Percentiles rank a stretch among this genome's conserved stretches.
These are phyloP conservation scores for Exophiala xenobiotica DNA, from an alignment of 2,329 filamentous ascomycete species.

Conservation along the genomic window DNA sequence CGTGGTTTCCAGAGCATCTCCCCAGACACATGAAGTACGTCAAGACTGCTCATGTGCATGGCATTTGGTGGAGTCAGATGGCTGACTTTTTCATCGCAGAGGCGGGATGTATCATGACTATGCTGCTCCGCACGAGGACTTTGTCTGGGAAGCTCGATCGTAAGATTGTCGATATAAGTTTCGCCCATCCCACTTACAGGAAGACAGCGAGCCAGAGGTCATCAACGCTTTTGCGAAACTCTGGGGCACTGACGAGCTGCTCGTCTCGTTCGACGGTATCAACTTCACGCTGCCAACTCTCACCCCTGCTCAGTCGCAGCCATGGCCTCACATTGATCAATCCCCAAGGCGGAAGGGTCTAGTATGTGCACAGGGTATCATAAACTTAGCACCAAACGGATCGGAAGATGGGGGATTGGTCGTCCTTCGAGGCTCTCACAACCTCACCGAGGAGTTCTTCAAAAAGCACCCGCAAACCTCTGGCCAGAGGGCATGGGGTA, in stretches of 20 bases:
- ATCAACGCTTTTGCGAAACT: slow-evolving; percentile 44
- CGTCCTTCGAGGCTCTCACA: slow-evolving; percentile 45
- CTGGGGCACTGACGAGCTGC: slow-evolving; percentile 37
- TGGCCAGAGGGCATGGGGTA: slow-evolving; percentile 31
- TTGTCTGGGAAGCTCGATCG: slow-evolving; percentile 43
- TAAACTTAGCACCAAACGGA: slow-evolving; percentile 48
- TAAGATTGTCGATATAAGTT: not conserved
- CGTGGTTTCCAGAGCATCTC: slow-evolving; percentile 47
- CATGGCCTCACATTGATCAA: slow-evolving; percentile 50
- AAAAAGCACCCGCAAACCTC: slow-evolving; percentile 37
- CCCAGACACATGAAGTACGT: slow-evolving; percentile 43
- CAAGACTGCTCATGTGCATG: slow-evolving; percentile 34
- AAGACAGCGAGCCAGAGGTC: slow-evolving; percentile 41
- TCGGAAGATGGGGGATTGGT: slow-evolving; percentile 49
- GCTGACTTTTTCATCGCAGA: not conserved
- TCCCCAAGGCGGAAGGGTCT: slow-evolving; percentile 9
- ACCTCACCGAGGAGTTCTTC: slow-evolving; percentile 49
- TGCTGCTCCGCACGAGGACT: slow-evolving; percentile 43
- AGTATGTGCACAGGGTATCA: slow-evolving; percentile 42
- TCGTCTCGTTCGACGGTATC: slow-evolving; percentile 36
- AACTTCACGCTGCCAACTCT: slow-evolving; percentile 50
- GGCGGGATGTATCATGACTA: slow-evolving; percentile 43
- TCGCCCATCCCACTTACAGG: not conserved
- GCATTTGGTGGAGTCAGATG: not conserved
- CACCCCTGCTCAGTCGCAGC: slow-evolving; percentile 41